A percentile compares a stretch with the other conserved stretches of the same genome.
Evolutionary conservation across 345 rosid genomes (phyloP).

Genomic region (Geranium rotundifolium): DNA sequence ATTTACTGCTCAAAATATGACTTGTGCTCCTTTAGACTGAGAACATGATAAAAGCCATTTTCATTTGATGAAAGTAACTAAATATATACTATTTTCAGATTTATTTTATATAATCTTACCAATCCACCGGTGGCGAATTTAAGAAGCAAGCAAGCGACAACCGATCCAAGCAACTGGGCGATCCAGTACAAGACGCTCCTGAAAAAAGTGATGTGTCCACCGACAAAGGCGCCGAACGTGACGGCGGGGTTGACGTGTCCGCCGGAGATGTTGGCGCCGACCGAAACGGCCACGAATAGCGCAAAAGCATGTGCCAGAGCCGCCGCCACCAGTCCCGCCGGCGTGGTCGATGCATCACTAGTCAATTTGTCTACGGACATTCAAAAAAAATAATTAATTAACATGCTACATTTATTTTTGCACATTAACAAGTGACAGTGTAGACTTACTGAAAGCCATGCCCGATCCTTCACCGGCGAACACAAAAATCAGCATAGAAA

Average conservation of each 20-base stretch:
- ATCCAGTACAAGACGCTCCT: constrained; percentile 49
- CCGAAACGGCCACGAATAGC: constrained; percentile 51
- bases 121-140: constrained; percentile 50
- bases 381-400: too few relatives aligned
- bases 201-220: constrained; percentile 46
- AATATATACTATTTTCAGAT: not conserved
- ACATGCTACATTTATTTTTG: not conserved
- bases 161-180: constrained; percentile 48
- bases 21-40: too few relatives aligned
- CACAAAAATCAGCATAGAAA: constrained; percentile 58
- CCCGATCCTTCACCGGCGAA: constrained; percentile 78
- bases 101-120: constrained; percentile 20
- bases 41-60: not conserved
- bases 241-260: constrained; percentile 75
- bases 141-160: constrained; percentile 57
- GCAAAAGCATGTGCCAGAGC: constrained; percentile 53
- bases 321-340: constrained; percentile 52
- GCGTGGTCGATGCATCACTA: constrained; percentile 32
- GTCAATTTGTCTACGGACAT: constrained; percentile 40
- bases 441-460: constrained; percentile 49
- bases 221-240: constrained; percentile 57
- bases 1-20: too few relatives aligned
- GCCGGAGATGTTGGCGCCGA: constrained; percentile 61
- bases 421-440: not conserved
- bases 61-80: too few relatives aligned